Conservation (phyloP, 1,284 basidiomycete species). For the Rhodotorula sp. region DNA sequence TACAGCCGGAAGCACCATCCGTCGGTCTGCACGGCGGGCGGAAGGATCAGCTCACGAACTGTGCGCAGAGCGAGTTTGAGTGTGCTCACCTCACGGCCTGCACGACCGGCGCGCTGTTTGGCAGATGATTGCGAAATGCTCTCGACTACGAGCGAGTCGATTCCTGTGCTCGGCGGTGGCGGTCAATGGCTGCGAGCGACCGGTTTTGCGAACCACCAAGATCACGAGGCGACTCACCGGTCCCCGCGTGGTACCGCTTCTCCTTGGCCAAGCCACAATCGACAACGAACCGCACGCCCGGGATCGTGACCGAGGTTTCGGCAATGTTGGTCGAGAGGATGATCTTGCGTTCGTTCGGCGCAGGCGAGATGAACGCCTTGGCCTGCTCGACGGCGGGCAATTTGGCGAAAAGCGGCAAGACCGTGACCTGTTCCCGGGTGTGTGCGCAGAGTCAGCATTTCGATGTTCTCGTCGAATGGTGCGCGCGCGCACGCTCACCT, state of each 20-base stretch:
- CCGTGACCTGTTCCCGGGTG: conserved; percentile 59
- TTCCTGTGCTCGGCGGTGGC: conserved; percentile 56
- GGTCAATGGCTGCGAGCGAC: background rate
- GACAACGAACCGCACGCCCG: conserved; percentile 90
- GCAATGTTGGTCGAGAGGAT: conserved; percentile 94
- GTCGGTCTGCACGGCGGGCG: conserved; percentile 35
- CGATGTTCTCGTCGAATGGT: background rate
- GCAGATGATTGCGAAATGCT: conserved; percentile 86
- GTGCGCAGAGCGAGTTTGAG: conserved; percentile 9
- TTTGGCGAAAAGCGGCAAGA: conserved; percentile 79
- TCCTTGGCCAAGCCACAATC: conserved; percentile 96
- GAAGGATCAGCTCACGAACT: conserved; percentile 13
- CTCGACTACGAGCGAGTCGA: conserved; percentile 81
- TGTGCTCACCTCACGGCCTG: conserved; percentile 72
- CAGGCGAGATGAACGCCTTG: conserved; percentile 68
- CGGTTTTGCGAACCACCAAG: too few relatives aligned
- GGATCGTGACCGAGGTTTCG: conserved; percentile 97
- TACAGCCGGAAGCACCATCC: conserved; percentile 86
- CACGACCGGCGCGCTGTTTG: conserved; percentile 83
- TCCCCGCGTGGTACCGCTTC: conserved; percentile 64
- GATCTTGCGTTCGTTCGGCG: conserved; percentile 71
- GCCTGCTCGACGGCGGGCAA: conserved; percentile 74
- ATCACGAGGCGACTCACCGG: conserved; percentile 18
- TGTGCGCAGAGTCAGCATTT: conserved; percentile 11
- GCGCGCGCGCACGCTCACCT: conserved; percentile 29